These are phyloP conservation scores for Malbranchea cinnamomea DNA, from an alignment of 2,329 filamentous ascomycete species.

Conservation along the genomic window DNA sequence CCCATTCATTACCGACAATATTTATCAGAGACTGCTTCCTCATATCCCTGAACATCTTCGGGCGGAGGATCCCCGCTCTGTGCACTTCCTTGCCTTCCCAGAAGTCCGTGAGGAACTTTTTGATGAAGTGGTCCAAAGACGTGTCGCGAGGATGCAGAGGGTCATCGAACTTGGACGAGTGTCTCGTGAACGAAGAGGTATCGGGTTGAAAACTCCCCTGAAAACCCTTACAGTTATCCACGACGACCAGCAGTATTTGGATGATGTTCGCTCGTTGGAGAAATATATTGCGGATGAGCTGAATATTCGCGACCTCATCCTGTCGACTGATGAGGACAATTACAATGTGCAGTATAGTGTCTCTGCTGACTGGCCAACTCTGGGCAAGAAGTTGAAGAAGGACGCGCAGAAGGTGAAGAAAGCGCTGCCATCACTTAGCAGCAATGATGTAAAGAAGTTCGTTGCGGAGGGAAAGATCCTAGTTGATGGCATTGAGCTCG, in stretches of 20 bases:
- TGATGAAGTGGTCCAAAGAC: conserved; percentile 69
- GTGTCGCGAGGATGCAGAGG: conserved; percentile 81
- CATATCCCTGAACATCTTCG: conserved; percentile 61
- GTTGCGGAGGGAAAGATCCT: conserved; percentile 56
- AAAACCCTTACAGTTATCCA: conserved; percentile 85
- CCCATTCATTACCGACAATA: conserved; percentile 88
- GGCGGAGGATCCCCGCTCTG: conserved; percentile 62
- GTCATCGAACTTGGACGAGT: conserved; percentile 85
- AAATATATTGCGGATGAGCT: conserved; percentile 85
- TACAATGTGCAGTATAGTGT: conserved; percentile 90
- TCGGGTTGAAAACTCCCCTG: conserved; percentile 80
- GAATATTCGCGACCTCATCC: conserved; percentile 71
- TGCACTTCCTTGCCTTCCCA: conserved; percentile 87
- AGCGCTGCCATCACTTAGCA: conserved; percentile 63
- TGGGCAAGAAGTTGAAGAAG: conserved; percentile 96
- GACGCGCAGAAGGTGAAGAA: conserved; percentile 85
- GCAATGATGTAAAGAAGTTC: conserved; percentile 67
- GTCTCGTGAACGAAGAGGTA: conserved; percentile 67
- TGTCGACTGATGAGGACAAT: conserved; percentile 73
- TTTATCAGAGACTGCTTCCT: conserved; percentile 70
- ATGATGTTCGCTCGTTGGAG: conserved; percentile 73
- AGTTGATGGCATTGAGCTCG: conserved; percentile 74
- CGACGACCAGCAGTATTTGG: conserved; percentile 63
- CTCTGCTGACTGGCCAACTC: conserved; percentile 77
- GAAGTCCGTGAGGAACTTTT: conserved; percentile 80